A percentile compares a stretch with the other conserved stretches of the same genome.
These are phyloP conservation scores for Aspergillus bridgeri DNA, from an alignment of 495 filamentous ascomycete genomes.

Conservation along the genomic window DNA sequence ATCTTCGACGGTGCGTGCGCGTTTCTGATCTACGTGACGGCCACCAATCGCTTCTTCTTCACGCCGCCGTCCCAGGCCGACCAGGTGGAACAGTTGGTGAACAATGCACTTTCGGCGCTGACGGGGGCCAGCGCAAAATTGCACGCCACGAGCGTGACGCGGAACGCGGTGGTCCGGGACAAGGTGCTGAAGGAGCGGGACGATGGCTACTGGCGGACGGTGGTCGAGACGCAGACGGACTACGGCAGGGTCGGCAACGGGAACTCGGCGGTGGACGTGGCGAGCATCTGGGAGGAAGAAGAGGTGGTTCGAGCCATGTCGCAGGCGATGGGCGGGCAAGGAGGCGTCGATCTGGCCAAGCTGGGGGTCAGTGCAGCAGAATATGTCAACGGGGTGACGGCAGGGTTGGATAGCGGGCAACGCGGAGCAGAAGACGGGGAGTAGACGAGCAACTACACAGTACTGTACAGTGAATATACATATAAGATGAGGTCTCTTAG, in stretches of 20 bases:
- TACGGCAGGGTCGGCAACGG: conserved; percentile 21
- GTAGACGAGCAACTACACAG: not conserved
- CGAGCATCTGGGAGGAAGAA: conserved; percentile 50
- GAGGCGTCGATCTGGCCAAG: conserved; percentile 46
- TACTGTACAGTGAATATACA: too few relatives aligned
- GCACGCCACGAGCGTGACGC: conserved; percentile 49
- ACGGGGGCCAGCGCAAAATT: conserved; percentile 48
- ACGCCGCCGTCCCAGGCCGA: conserved; percentile 49
- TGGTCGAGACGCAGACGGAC: conserved; percentile 36
- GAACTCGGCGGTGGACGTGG: conserved; percentile 13
- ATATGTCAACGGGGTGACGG: conserved; percentile 42
- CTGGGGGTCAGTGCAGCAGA: conserved; percentile 44
- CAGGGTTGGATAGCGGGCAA: conserved; percentile 30
- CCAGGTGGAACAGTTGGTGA: conserved; percentile 37
- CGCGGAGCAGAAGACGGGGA: not conserved
- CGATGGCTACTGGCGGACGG: conserved; percentile 58
- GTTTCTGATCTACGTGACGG: conserved; percentile 62
- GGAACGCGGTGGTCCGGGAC: conserved; percentile 59
- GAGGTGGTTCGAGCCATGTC: conserved; percentile 55
- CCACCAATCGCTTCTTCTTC: conserved; percentile 69
- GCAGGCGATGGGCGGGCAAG: conserved; percentile 42
- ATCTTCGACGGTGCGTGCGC: conserved; percentile 60
- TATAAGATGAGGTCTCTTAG: too few relatives aligned
- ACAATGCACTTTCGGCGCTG: conserved; percentile 37
- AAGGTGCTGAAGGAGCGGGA: conserved; percentile 48